Percentiles rank a stretch among this genome's conserved stretches.
These are phyloP conservation scores for Colletotrichum gigasporum DNA, from an alignment of 2,329 filamentous ascomycete genomes.

Conservation along the genomic window DNA sequence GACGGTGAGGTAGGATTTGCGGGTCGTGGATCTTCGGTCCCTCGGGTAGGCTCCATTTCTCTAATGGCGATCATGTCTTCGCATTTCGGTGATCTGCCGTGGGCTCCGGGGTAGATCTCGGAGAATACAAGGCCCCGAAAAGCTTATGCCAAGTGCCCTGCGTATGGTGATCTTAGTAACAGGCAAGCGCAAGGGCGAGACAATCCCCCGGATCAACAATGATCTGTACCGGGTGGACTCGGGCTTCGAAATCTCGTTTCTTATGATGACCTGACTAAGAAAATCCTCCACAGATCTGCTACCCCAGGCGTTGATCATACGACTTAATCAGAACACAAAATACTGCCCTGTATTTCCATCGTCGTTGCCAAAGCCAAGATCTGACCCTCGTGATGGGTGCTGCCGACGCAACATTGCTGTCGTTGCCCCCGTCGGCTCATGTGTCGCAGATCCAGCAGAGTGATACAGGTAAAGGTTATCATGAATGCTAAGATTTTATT, in stretches of 20 bases:
- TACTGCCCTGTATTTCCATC: too few relatives aligned
- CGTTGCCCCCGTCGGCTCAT: too few relatives aligned
- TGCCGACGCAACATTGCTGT: too few relatives aligned
- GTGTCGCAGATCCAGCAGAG: too few relatives aligned
- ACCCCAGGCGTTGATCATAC: background rate
- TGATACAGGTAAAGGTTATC: too few relatives aligned
- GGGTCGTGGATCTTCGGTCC: background rate
- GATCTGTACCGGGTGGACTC: background rate
- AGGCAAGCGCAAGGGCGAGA: background rate
- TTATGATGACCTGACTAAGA: background rate
- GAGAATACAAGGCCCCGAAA: background rate
- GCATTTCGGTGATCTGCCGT: slow-evolving; percentile 6
- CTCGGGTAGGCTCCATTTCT: background rate
- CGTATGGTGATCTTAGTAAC: background rate
- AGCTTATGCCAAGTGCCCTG: background rate
- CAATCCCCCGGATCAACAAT: background rate
- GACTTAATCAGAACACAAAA: background rate
- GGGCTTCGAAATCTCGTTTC: background rate
- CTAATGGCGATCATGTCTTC: slow-evolving; percentile 3
- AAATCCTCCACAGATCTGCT: background rate
- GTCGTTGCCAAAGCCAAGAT: too few relatives aligned
- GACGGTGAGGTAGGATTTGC: background rate
- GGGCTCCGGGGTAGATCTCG: background rate
- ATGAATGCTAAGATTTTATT: too few relatives aligned
- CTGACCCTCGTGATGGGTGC: too few relatives aligned